These are phyloP conservation scores for Mallotus nudiflorus DNA, from an alignment of 345 rosid genomes.

Conservation along the genomic window DNA sequence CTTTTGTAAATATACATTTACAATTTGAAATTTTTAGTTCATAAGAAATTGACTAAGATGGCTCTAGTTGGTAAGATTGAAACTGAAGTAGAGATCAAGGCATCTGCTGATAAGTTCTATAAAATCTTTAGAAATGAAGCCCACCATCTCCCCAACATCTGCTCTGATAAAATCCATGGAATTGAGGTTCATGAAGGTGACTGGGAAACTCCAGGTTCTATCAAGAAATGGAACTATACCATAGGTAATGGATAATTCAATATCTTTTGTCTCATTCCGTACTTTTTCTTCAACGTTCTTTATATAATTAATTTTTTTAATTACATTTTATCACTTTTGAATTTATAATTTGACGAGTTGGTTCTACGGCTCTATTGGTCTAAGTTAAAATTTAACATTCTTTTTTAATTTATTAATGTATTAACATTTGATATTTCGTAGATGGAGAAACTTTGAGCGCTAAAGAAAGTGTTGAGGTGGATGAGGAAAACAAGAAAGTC, in stretches of 20 bases:
- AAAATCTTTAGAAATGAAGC: slow-evolving; percentile 9
- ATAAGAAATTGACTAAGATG: no score
- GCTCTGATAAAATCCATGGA: slow-evolving; percentile 20
- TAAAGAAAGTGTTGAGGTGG: slow-evolving; percentile 26
- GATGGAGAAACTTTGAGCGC: neutral
- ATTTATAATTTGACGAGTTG: neutral
- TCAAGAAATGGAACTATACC: slow-evolving; percentile 27
- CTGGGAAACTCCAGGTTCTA: slow-evolving; percentile 33
- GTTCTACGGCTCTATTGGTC: no score
- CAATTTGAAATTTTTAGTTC: no score
- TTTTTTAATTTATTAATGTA: neutral
- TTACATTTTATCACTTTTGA: neutral
- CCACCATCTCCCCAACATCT: slow-evolving; percentile 18
- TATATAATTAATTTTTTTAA: neutral
- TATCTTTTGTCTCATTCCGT: no score
- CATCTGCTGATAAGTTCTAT: slow-evolving; percentile 28
- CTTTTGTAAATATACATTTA: no score
- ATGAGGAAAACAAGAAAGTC: slow-evolving; percentile 23
- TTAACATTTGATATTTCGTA: neutral
- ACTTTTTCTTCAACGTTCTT: no score
- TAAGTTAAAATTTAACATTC: no score
- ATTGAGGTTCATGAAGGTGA: slow-evolving; percentile 38
- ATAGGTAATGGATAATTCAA: no score
- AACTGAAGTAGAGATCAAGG: no score
- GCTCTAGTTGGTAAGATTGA: no score